Evolutionary conservation across 1,284 basidiomycete species (phyloP).

Genomic region (Pseudozyma pruni): DNA sequence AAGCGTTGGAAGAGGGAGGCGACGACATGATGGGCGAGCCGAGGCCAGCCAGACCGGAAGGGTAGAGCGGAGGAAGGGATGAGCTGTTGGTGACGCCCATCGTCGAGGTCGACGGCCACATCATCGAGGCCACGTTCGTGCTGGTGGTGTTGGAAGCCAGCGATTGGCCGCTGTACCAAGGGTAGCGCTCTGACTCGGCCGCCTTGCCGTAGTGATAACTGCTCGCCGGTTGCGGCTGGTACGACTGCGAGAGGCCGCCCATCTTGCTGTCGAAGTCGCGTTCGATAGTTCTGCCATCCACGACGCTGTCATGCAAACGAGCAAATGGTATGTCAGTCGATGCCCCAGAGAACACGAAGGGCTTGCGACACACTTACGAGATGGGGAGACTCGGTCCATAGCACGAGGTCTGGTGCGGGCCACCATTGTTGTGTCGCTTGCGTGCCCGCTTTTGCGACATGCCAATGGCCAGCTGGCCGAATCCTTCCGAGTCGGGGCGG

Average conservation of each 20-base stretch:
- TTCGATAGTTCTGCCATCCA: constrained; percentile 26
- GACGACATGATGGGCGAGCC: constrained; percentile 32
- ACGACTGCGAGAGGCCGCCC: not conserved
- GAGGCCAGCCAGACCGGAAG: constrained; percentile 3
- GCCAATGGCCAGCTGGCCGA: constrained; percentile 44
- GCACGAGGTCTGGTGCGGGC: constrained; percentile 44
- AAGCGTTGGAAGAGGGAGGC: constrained; percentile 34
- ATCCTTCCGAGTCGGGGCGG: constrained; percentile 48
- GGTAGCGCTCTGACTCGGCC: constrained; percentile 8
- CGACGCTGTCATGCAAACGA: constrained; percentile 5
- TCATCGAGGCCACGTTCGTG: constrained; percentile 9
- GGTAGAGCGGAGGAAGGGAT: constrained; percentile 2
- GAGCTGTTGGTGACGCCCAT: constrained; percentile 1
- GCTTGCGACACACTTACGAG: constrained; percentile 15
- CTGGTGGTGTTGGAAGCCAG: not conserved
- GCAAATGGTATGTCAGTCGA: not conserved
- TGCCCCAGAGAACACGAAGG: not conserved
- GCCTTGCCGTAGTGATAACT: constrained; percentile 32
- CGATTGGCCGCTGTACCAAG: constrained; percentile 14
- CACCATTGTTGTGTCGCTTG: constrained; percentile 45
- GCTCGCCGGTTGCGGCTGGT: constrained; percentile 7
- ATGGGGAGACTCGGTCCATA: constrained; percentile 43
- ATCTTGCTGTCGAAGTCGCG: not conserved
- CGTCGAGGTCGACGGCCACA: constrained; percentile 20
- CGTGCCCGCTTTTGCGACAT: constrained; percentile 41